Evolutionary conservation across 768 basidiomycete genomes (phyloP), one percentile per base, ranked within the genome.

Genomic region (Tephrocybe sp.): DNA sequence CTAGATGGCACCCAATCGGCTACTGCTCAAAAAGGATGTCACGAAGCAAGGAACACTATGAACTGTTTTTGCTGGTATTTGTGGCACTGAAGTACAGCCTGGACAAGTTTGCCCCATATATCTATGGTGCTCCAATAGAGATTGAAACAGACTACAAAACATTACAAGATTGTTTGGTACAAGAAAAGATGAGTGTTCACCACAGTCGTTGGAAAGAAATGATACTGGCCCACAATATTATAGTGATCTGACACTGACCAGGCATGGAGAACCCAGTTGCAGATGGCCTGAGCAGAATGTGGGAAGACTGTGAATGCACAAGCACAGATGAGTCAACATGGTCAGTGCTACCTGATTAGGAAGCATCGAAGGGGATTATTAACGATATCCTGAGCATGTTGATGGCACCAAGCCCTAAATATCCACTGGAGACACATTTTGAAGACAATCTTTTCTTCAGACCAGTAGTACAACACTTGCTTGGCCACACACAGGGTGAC

Each of bases 101-200:
- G 15, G 62, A 67, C 38, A 60, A 69, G 19, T 67, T 68, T 43
- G 51, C 57, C 1, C 40, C 66, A 27, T 56, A 49, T 5, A 53
- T 64, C 0, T 64, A 59, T 47, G 62, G 65, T 0, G 62, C 58
- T 22, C 68, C 59, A 15, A 50, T 70, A 0, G 60, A 69, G 36
- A 42, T 71, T 12, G 57, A 65, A 34, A 69, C 63, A 0, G 69
- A 71, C 49, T 71, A 67, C 48, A 57, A 64, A 24, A 67, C 65
- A 0, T 52, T 71, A 0, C 37, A 58, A 9, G 63, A 69, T 31
- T 32, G 30, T 30, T 13, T 44, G 13, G 18, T 44, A 32, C 43
- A 58, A 39, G 59, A 63, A 27, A 62, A 64, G 21, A 49, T 64
- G 24, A 58, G 48, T 37, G 55, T 55, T 2, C 56, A 58, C 4